Conservation (phyloP, 169 alveolate species). For the Perkinsus chesapeaki region DNA sequence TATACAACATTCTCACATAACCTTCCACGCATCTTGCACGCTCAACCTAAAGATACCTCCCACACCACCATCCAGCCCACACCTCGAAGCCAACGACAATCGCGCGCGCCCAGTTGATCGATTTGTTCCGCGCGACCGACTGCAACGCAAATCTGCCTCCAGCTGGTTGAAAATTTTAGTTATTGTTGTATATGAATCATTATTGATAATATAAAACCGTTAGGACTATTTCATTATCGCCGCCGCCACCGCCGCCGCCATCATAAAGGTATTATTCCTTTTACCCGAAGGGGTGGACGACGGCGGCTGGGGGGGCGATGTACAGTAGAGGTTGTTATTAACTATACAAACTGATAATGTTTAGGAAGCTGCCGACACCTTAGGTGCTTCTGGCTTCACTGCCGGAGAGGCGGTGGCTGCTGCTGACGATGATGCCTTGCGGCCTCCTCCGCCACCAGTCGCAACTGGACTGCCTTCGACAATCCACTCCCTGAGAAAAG, state of each 20-base stretch:
- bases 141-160: neutral
- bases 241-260: no score
- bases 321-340: neutral
- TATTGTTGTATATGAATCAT: neutral
- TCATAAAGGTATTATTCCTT: no score
- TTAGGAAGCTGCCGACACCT: neutral
- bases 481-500: neutral
- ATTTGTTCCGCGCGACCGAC: neutral
- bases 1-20: no score
- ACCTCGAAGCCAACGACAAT: neutral
- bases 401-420: neutral
- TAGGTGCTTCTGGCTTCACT: neutral
- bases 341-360: neutral
- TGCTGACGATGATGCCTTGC: neutral
- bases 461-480: neutral
- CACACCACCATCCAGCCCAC: neutral
- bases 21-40: neutral
- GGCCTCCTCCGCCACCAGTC: neutral
- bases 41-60: neutral
- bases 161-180: neutral
- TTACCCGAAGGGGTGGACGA: no score
- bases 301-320: no score
- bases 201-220: neutral
- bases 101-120: conserved; percentile 2
- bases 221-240: no score